Percentiles rank a stretch among this genome's conserved stretches.
Conservation (phyloP, 2,329 filamentous ascomycete genomes). For the Cercospora brassicicola region DNA sequence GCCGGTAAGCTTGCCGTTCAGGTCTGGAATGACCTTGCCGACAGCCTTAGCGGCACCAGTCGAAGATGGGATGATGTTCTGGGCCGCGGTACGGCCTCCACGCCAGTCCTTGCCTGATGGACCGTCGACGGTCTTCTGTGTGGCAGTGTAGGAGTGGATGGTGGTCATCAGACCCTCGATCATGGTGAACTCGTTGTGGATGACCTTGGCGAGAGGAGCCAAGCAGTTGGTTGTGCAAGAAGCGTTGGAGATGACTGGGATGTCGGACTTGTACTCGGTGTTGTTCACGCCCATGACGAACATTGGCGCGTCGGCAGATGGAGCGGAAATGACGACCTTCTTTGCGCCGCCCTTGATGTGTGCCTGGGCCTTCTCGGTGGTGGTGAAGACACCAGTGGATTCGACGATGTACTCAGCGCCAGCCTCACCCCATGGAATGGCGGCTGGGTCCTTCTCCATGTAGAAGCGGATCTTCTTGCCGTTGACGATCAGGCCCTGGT, state of each 20-base stretch:
- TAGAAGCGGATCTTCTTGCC: conserved; percentile 96
- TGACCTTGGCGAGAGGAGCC: conserved; percentile 97
- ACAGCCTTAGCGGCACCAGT: conserved; percentile 99
- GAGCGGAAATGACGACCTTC: conserved; percentile 85
- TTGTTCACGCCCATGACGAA: conserved; percentile 99
- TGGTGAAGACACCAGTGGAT: conserved; percentile 99
- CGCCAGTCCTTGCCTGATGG: conserved; percentile 99
- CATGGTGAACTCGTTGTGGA: conserved; percentile 97
- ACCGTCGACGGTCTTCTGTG: conserved; percentile 98
- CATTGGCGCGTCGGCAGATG: conserved; percentile 96
- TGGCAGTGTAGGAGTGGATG: conserved; percentile 99
- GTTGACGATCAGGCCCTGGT: conserved; percentile 78
- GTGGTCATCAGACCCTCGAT: conserved; percentile 99
- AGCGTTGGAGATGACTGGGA: conserved; percentile 96
- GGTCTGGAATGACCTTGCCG: conserved; percentile 96
- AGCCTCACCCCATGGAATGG: conserved; percentile 86
- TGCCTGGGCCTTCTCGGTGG: conserved; percentile 88
- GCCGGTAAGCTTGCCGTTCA: conserved; percentile 99
- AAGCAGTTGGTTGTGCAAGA: conserved; percentile 99
- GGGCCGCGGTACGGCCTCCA: conserved; percentile 95
- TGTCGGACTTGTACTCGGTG: conserved; percentile 83
- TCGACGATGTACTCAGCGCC: conserved; percentile 93
- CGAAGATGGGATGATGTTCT: conserved; percentile 99
- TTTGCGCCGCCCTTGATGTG: conserved; percentile 97
- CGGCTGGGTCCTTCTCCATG: conserved; percentile 82